These are phyloP conservation scores for Pulveroboletus frians DNA, from an alignment of 768 basidiomycete species.

Conservation along the genomic window DNA sequence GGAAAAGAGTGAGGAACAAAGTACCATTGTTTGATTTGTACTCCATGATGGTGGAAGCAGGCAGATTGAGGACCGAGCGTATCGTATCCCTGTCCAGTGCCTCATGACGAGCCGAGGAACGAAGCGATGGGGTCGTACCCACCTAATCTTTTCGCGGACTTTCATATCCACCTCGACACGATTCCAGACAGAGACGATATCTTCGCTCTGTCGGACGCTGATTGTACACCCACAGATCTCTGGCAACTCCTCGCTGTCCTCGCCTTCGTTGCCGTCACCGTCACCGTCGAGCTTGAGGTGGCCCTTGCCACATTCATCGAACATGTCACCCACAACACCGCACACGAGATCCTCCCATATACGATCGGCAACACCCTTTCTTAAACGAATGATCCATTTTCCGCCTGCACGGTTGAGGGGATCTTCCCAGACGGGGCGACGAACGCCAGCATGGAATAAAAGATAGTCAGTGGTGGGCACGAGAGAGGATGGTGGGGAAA, in stretches of 20 bases:
- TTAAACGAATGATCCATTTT: constrained; percentile 92
- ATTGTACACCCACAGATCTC: constrained; percentile 95
- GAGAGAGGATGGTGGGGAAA: constrained; percentile 77
- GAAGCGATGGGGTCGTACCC: constrained; percentile 32
- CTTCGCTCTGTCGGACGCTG: constrained; percentile 88
- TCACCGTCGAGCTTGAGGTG: constrained; percentile 26
- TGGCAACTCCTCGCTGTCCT: constrained; percentile 49
- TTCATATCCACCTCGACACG: constrained; percentile 71
- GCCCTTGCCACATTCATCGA: constrained; percentile 54
- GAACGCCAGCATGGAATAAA: constrained; percentile 80
- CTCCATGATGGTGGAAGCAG: constrained; percentile 79
- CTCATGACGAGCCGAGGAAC: constrained; percentile 3
- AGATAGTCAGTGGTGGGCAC: constrained; percentile 92
- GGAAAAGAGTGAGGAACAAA: not conserved
- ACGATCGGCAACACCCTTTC: constrained; percentile 86
- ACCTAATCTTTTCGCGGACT: constrained; percentile 80
- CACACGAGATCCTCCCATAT: constrained; percentile 88
- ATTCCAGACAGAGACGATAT: constrained; percentile 93
- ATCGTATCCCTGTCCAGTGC: constrained; percentile 63
- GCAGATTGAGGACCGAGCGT: constrained; percentile 67
- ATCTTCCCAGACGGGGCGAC: constrained; percentile 95
- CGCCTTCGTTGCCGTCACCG: constrained; percentile 34
- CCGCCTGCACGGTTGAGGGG: constrained; percentile 82
- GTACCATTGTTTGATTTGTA: constrained; percentile 91
- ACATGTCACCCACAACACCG: constrained; percentile 86